These are phyloP conservation scores for Scutellaria barbata DNA, from an alignment of 257 asterid genomes.

Conservation along the genomic window DNA sequence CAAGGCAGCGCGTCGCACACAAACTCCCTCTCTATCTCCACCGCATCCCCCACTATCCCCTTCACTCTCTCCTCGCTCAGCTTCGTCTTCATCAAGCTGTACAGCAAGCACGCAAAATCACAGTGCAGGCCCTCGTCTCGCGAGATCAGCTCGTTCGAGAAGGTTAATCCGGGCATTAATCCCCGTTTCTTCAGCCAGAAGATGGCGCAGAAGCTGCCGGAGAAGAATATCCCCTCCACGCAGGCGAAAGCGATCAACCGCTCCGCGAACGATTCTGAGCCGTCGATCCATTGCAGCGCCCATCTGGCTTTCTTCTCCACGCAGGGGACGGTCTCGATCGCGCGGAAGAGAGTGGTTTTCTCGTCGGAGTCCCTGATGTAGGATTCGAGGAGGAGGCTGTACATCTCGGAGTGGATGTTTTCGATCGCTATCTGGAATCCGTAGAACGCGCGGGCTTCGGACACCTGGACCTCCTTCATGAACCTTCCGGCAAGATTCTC, in stretches of 20 bases:
- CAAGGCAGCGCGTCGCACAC: slow-evolving; percentile 88
- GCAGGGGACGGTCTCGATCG: slow-evolving; percentile 82
- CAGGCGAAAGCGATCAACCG: slow-evolving; percentile 83
- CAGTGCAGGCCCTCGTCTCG: slow-evolving; percentile 92
- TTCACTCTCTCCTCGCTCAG: slow-evolving; percentile 74
- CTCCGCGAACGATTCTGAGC: slow-evolving; percentile 80
- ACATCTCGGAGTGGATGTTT: slow-evolving; percentile 97
- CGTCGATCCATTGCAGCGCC: slow-evolving; percentile 95
- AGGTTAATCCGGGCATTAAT: slow-evolving; percentile 82
- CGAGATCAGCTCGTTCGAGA: slow-evolving; percentile 84
- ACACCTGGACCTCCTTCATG: slow-evolving; percentile 89
- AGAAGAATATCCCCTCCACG: slow-evolving; percentile 90
- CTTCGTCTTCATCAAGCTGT: slow-evolving; percentile 65
- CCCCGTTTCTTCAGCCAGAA: slow-evolving; percentile 94
- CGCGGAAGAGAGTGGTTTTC: slow-evolving; percentile 68
- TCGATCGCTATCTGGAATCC: slow-evolving; percentile 96
- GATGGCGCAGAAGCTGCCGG: slow-evolving; percentile 88
- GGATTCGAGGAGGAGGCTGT: slow-evolving; percentile 74
- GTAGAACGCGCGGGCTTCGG: slow-evolving; percentile 97
- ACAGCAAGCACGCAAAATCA: slow-evolving; percentile 88
- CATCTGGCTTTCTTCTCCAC: slow-evolving; percentile 83
- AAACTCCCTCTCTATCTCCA: slow-evolving; percentile 80
- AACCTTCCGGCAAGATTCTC: slow-evolving; percentile 95
- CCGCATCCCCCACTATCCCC: slow-evolving; percentile 70
- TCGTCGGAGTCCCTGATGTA: slow-evolving; percentile 78